phyloP scores from a whole-genome alignment of 176 grass and related monocot species.

The Zea mays region DNA sequence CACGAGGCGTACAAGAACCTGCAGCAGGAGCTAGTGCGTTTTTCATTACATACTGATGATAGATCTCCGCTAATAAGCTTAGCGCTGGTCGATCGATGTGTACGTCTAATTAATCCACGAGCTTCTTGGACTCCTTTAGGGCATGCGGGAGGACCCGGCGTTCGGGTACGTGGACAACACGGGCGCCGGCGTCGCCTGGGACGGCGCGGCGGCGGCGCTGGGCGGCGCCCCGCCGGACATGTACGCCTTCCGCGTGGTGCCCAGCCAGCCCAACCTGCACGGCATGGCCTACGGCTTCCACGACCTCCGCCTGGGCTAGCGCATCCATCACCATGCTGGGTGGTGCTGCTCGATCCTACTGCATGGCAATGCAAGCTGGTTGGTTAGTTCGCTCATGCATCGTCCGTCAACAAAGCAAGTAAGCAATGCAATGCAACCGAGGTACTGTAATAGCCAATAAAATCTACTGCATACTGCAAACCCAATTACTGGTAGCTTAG shows the following conservation, averaged over 20 bases:
- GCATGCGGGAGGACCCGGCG: slow-evolving; percentile 73
- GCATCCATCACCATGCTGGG: not conserved
- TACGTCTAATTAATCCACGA: not conserved
- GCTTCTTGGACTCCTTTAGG: slow-evolving; percentile 25
- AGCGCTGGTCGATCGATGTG: not conserved
- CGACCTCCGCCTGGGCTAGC: slow-evolving; percentile 75
- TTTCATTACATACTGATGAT: not conserved
- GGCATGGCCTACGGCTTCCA: slow-evolving; percentile 80
- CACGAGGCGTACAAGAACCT: slow-evolving; percentile 75
- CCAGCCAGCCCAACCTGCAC: slow-evolving; percentile 87
- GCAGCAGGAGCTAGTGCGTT: slow-evolving; percentile 59
- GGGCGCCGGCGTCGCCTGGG: slow-evolving; percentile 39
- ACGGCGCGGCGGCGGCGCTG: slow-evolving; percentile 36
- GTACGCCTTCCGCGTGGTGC: slow-evolving; percentile 81
- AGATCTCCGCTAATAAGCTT: not conserved
- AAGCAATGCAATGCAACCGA: not conserved
- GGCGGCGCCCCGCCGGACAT: slow-evolving; percentile 51
- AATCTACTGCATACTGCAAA: not conserved
- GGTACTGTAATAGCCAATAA: not conserved
- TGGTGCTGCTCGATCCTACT: not conserved
- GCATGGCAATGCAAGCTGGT: not conserved
- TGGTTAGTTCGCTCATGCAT: not conserved
- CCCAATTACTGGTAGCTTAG: not conserved
- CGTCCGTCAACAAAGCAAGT: not conserved
- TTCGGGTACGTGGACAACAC: slow-evolving; percentile 76